Evolutionary conservation across 1,284 basidiomycete species (phyloP), one percentile per base, ranked within the genome.

Genomic region (Puccinia triticina): DNA sequence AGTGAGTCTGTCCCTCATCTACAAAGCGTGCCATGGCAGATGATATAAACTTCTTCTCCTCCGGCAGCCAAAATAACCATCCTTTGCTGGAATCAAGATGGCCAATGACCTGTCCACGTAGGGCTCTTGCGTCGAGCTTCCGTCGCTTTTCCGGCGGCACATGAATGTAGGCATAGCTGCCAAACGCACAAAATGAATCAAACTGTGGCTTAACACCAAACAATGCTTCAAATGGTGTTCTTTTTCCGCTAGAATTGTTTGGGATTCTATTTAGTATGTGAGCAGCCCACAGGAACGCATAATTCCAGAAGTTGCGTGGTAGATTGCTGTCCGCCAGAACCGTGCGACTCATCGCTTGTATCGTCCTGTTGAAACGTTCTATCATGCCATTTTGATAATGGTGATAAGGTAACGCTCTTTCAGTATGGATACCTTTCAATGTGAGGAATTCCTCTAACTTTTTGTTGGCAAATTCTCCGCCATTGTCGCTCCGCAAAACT

Each of bases 371-470:
- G 26, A 50, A 69, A 2, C 66, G 14, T 26, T 79, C 77, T 2
- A 71, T 57, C 11, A 29, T 1, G 14, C 77, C 77, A 57, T 57
- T 67, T n/a, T 78, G 77, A 16, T 78, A 29, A 32, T 78, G 77
- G 14, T 78, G 59, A 34, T 78, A 78, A 1, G 77, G 77, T 1
- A 78, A 2, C 0, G 64, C n/a, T 7, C 26, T 16, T 43, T 78
- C 66, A 2, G 61, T n/a, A 0, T 8, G n/a, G 5, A 79, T 79
- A 0, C 77, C 66, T 12, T 57, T 57, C 0, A 14, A 3, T 8
- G 12, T 5, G 1, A 79, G 34, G 34, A 14, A 78, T 23, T 2
- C 46, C 21, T 18, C 50, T 7, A 78, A 11, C 1, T 4, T 2
- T 16, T 77, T 77, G 29, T 67, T 64, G 11, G 11, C 12, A 67